A percentile compares a stretch with the other conserved stretches of the same genome.
Conservation (phyloP, 805 yeast genomes). For the Yarrowia sp. region DNA sequence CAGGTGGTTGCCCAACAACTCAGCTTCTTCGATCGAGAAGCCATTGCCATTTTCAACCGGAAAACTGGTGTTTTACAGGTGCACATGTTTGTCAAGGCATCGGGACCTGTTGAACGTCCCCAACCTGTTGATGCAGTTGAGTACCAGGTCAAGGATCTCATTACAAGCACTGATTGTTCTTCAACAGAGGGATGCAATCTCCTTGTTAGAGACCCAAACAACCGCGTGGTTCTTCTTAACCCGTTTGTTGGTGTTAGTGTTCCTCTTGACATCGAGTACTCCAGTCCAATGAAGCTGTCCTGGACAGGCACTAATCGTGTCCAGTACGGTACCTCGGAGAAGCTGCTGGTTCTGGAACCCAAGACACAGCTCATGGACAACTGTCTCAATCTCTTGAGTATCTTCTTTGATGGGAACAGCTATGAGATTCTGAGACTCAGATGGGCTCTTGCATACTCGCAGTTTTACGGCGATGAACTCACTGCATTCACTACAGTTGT, state of each 20-base stretch:
- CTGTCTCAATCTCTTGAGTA: slow-evolving; percentile 30
- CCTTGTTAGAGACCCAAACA: slow-evolving; percentile 39
- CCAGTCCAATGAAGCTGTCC: neutral
- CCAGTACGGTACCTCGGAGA: neutral
- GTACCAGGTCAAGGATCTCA: slow-evolving; percentile 50
- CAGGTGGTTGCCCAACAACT: slow-evolving; percentile 49
- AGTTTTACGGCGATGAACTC: slow-evolving; percentile 20
- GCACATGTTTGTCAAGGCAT: slow-evolving; percentile 56
- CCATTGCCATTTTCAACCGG: slow-evolving; percentile 61
- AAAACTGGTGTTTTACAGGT: slow-evolving; percentile 56
- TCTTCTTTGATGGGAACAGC: slow-evolving; percentile 15
- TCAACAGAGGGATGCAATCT: slow-evolving; percentile 46
- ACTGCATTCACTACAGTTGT: slow-evolving; percentile 5
- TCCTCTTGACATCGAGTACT: neutral
- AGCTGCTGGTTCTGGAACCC: slow-evolving; percentile 19
- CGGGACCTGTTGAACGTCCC: slow-evolving; percentile 49
- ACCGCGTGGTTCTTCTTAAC: slow-evolving; percentile 49
- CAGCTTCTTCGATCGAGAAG: slow-evolving; percentile 64
- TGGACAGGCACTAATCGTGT: slow-evolving; percentile 27
- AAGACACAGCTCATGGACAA: slow-evolving; percentile 25
- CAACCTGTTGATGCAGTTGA: slow-evolving; percentile 50
- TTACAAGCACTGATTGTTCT: slow-evolving; percentile 48
- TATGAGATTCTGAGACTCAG: slow-evolving; percentile 35
- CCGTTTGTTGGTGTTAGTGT: slow-evolving; percentile 36
- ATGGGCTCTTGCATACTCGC: slow-evolving; percentile 38